Evolutionary conservation across 179 eudicot genomes (phyloP), one percentile per base, ranked within the genome.

Genomic region (Patellifolia procumbens): DNA sequence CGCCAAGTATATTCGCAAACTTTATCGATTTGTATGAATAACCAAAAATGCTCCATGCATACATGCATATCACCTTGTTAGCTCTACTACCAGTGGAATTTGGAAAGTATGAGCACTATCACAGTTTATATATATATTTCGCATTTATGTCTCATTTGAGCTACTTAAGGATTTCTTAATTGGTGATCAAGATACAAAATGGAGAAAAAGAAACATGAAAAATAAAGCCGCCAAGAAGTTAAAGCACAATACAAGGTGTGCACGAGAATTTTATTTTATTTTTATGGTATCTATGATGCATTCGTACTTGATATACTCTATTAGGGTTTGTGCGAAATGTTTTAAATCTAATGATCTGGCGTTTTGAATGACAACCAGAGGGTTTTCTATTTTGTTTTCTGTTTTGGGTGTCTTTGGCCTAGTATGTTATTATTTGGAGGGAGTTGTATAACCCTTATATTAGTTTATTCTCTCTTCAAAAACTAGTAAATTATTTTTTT

Each of bases 91-190:
- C 68, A 63, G 32, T 63, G 24, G 26, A 63, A 62, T 17, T 0
- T 31, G 16, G 4, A 63, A 63, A 63, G 43, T 63, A 19, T 34
- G 22, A 63, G 68, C 68, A 63, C 68, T 31, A 63, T 29, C n/a
- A n/a, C 39, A 37, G 39, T 37, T 2, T 39, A 39, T 39, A 4
- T 63, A 63, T 35, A 63, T 17, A 63, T 43, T 63, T 24, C 24
- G 28, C 68, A 63, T 34, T 32, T 17, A 63, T 62, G 43, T 19
- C 67, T 34, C n/a, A 17, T 62, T 16, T 63, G 64, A 29, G 5
- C 35, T 63, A 34, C 13, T 19, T 19, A 63, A 63, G 43, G 16
- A 12, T 1, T 16, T 62, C 8, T 62, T 62, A 62, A 32, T 62
- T 5, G 67, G 64, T 11, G 28, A 28, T 32, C 6, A 59, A 59